A percentile compares a stretch with the other conserved stretches of the same genome.
Conservation (phyloP, 371 early-diverging fungal species). For the Apophysomyces trapeziformis region DNA sequence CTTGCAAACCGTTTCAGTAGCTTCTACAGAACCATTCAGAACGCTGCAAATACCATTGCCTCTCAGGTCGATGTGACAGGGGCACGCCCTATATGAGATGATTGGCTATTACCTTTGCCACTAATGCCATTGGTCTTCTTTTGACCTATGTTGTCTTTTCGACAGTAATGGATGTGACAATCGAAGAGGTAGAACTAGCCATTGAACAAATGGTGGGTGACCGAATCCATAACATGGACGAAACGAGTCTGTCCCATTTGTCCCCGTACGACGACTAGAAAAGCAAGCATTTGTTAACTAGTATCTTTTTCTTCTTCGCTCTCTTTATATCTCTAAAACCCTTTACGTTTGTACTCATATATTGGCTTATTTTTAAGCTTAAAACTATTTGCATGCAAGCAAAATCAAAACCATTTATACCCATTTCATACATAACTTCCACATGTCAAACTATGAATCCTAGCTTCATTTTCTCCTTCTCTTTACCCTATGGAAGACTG, state of each 20-base stretch:
- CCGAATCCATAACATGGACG: constrained; percentile 22
- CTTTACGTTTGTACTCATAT: neutral
- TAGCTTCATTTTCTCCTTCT: too few species aligned
- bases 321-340: neutral
- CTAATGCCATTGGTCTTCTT: constrained; percentile 33
- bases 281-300: neutral
- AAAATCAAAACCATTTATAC: too few species aligned
- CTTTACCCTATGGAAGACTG: too few species aligned
- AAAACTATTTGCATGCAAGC: too few species aligned
- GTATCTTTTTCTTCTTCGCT: neutral
- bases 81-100: constrained; percentile 30
- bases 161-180: constrained; percentile 41
- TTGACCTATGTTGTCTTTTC: constrained; percentile 34
- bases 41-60: constrained; percentile 42
- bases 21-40: constrained; percentile 85
- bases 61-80: constrained; percentile 39
- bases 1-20: constrained; percentile 75
- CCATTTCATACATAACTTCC: too few species aligned
- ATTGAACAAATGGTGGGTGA: constrained; percentile 38
- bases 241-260: neutral
- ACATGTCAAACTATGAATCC: too few species aligned
- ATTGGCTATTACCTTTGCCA: constrained; percentile 29
- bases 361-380: too few species aligned
- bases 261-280: neutral
- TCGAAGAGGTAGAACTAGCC: constrained; percentile 37